A percentile compares a stretch with the other conserved stretches of the same genome.
These are phyloP conservation scores for Rhodotorula diobovata DNA, from an alignment of 768 basidiomycete genomes.

Conservation along the genomic window DNA sequence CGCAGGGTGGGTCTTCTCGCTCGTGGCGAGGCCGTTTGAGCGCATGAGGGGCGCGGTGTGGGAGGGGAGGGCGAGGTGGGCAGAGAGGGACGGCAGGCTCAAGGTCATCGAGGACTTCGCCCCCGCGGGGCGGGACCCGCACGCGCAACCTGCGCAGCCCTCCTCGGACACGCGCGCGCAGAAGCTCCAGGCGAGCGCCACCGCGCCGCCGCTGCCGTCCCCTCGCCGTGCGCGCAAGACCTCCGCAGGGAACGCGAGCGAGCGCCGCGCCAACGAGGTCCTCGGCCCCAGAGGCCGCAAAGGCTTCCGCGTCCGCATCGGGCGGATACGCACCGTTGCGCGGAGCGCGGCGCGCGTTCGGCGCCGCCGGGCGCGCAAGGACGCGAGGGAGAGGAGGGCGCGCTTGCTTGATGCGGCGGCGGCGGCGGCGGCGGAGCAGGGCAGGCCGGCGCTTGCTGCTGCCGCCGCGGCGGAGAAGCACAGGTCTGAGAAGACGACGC, in stretches of 20 bases:
- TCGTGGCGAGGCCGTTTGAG: constrained; percentile 34
- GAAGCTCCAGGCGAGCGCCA: no score
- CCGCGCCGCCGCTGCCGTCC: neutral
- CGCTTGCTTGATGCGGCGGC: no score
- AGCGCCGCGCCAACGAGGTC: constrained; percentile 4
- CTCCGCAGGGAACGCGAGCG: constrained; percentile 20
- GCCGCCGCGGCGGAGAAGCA: no score
- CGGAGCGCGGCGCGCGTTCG: neutral
- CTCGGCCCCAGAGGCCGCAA: constrained; percentile 12
- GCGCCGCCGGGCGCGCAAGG: neutral
- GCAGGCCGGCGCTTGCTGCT: neutral
- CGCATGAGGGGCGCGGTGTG: constrained; percentile 23
- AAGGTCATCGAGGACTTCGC: constrained; percentile 12
- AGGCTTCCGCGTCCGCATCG: constrained; percentile 18
- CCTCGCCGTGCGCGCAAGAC: neutral
- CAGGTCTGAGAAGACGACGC: no score
- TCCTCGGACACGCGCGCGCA: no score
- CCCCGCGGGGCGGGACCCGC: neutral
- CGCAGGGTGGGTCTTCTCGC: constrained; percentile 26
- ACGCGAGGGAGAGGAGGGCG: neutral
- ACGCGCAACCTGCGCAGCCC: neutral
- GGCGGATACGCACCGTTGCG: constrained; percentile 2
- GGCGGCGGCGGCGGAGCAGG: no score
- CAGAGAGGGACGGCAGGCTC: constrained; percentile 10
- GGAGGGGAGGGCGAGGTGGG: constrained; percentile 28